Evolutionary conservation across 495 filamentous ascomycete genomes (phyloP), one percentile per base, ranked within the genome.

Genomic region (Lophium mytilinum): DNA sequence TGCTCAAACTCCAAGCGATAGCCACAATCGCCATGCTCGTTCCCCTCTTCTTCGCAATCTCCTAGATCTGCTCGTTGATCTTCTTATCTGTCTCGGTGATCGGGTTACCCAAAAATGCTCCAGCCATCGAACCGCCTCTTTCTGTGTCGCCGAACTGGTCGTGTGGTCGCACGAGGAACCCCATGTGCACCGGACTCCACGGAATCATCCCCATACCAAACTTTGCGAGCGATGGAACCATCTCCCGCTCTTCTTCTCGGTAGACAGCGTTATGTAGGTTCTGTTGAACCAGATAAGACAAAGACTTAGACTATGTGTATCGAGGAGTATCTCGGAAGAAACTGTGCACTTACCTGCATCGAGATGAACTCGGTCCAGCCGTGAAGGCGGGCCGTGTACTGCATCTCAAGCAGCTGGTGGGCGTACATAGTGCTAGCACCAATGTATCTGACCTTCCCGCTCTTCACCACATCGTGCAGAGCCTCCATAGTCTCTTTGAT

Each of bases 311-410:
- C n/a, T n/a, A n/a, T n/a, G n/a, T n/a, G n/a, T n/a, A n/a, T n/a
- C n/a, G n/a, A n/a, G n/a, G n/a, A n/a, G n/a, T n/a, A n/a, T n/a
- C n/a, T n/a, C n/a, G n/a, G n/a, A n/a, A n/a, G n/a, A n/a, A n/a
- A n/a, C n/a, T n/a, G n/a, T n/a, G n/a, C n/a, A n/a, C n/a, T n/a
- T n/a, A n/a, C n/a, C n/a, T n/a, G 67, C 71, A 73, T 73, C 19
- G 53, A 59, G 33, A 73, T 63, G 59, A 73, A 73, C 60, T 71
- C 69, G 11, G 70, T 71, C 70, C 70, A 72, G 24, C 66, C 66
- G 50, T 69, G 60, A 50, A 74, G 67, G 64, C 71, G 68, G 6
- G 69, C 69, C 17, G 36, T 46, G 52, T 56, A 55, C 52, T 72
- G 69, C 62, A 69, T 58, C 54, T 58, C 53, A 34, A 65, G 66